Conservation (phyloP, 495 filamentous ascomycete species). For the Lasiosphaeria miniovina region DNA sequence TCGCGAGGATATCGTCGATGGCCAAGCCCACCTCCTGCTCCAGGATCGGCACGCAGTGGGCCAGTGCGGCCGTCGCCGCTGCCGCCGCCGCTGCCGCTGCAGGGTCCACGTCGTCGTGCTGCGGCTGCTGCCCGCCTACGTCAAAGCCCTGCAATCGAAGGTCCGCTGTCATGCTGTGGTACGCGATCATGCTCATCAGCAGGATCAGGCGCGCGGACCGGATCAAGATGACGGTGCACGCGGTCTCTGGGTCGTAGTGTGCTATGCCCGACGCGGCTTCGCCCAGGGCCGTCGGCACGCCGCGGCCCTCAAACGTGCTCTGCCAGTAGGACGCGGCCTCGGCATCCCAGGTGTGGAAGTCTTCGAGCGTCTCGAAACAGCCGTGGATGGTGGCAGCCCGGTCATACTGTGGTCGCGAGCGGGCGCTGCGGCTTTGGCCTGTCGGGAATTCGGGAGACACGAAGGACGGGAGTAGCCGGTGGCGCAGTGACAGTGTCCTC, state of each 20-base stretch:
- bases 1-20: conserved; percentile 25
- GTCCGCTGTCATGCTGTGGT: conserved; percentile 10
- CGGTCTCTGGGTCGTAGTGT: conserved; percentile 23
- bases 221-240: conserved; percentile 25
- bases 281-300: conserved; percentile 21
- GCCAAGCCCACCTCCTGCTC: conserved; percentile 5
- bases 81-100: too few relatives aligned
- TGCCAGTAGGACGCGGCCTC: conserved; percentile 24
- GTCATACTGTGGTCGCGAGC: background rate
- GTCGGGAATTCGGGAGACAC: too few relatives aligned
- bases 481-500: conserved; percentile 14
- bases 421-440: too few relatives aligned
- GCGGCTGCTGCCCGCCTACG: too few relatives aligned
- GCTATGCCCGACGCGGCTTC: conserved; percentile 8
- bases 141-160: too few relatives aligned
- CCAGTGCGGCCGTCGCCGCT: conserved; percentile 4
- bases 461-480: conserved; percentile 6
- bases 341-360: conserved; percentile 23
- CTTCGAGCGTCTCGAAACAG: conserved; percentile 21
- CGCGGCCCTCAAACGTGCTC: conserved; percentile 18
- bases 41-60: conserved; percentile 14
- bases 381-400: conserved; percentile 12
- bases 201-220: conserved; percentile 21
- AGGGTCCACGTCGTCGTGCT: too few relatives aligned
- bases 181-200: conserved; percentile 25